A percentile compares a stretch with the other conserved stretches of the same genome.
phyloP scores from a whole-genome alignment of 257 asterid species.

The Przewalskia tangutica region DNA sequence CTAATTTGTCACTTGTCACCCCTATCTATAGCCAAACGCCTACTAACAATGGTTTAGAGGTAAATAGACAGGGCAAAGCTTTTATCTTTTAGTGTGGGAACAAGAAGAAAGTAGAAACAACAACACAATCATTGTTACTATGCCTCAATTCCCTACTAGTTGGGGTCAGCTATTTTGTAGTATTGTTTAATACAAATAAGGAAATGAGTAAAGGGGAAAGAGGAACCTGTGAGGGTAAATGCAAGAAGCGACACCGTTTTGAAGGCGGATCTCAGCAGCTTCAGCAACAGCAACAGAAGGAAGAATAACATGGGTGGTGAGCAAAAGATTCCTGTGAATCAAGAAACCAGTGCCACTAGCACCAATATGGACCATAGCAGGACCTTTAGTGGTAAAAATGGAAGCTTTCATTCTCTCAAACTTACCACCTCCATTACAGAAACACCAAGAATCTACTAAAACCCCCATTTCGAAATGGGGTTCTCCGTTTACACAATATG shows the following conservation, averaged over 20 bases:
- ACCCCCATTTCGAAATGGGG: slow-evolving; percentile 39
- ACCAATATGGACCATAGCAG: slow-evolving; percentile 63
- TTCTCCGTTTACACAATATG: background rate
- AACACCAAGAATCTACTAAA: slow-evolving; percentile 79
- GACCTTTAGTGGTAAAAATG: slow-evolving; percentile 66
- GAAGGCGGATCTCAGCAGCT: slow-evolving; percentile 86
- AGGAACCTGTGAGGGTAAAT: slow-evolving; percentile 86
- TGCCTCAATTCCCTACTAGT: background rate
- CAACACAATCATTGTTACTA: background rate
- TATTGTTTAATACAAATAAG: no score
- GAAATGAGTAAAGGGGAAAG: background rate
- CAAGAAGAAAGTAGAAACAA: background rate
- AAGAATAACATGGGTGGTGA: slow-evolving; percentile 75
- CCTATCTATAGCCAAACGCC: no score
- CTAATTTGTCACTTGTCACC: no score
- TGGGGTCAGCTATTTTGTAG: no score
- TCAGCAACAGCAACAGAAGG: slow-evolving; percentile 79
- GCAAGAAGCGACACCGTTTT: slow-evolving; percentile 50
- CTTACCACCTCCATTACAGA: slow-evolving; percentile 95
- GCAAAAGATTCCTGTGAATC: slow-evolving; percentile 89
- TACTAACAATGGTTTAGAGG: background rate
- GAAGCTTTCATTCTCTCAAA: slow-evolving; percentile 76
- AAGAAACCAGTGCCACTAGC: slow-evolving; percentile 65
- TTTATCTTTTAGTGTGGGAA: background rate
- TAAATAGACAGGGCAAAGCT: background rate